These are phyloP conservation scores for Inga leiocalycina DNA, from an alignment of 306 rosid genomes.

Conservation along the genomic window DNA sequence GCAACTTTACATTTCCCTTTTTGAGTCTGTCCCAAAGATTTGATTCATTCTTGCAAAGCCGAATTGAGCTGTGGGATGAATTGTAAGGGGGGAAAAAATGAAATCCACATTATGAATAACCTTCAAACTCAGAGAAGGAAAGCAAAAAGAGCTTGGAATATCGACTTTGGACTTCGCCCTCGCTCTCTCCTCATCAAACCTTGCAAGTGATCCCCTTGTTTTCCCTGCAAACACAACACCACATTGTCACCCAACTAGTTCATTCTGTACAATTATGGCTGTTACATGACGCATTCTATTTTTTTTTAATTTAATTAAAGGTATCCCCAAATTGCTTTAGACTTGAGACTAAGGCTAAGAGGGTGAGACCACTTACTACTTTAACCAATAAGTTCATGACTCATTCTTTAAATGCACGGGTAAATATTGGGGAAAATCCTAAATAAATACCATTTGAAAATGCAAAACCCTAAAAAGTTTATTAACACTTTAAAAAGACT, in stretches of 20 bases:
- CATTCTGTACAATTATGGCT: neutral
- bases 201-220: slow-evolving; percentile 51
- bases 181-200: slow-evolving; percentile 47
- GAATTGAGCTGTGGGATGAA: slow-evolving; percentile 20
- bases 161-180: slow-evolving; percentile 64
- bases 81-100: neutral
- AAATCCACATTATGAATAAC: neutral
- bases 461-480: too few species aligned
- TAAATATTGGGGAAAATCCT: neutral
- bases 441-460: too few species aligned
- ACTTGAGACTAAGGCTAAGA: too few species aligned
- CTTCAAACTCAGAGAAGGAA: slow-evolving; percentile 80
- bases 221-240: slow-evolving; percentile 54
- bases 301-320: too few species aligned
- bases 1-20: slow-evolving; percentile 8
- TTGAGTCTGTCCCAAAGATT: neutral
- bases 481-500: too few species aligned
- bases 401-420: neutral
- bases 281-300: neutral
- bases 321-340: too few species aligned
- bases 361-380: too few species aligned
- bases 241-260: slow-evolving; percentile 3
- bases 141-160: slow-evolving; percentile 84
- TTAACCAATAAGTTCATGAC: slow-evolving; percentile 4
- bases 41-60: slow-evolving; percentile 17